phyloP scores from a whole-genome alignment of 257 asterid species.

The Petunia axillaris region DNA sequence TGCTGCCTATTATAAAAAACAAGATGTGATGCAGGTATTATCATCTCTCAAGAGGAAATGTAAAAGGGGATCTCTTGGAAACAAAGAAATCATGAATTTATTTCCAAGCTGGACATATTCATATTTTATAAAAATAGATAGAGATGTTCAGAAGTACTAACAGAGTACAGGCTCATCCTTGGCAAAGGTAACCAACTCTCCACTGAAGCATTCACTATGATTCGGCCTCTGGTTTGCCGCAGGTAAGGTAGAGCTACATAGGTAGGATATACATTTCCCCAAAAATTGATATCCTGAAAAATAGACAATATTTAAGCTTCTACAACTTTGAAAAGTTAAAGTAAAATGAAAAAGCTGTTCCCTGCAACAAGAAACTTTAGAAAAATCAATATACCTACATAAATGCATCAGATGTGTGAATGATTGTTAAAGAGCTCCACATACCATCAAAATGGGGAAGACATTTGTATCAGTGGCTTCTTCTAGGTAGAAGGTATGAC shows the following conservation, averaged over 20 bases:
- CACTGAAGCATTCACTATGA: constrained; percentile 82
- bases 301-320: not conserved
- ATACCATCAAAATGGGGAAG: constrained; percentile 83
- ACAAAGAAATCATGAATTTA: not conserved
- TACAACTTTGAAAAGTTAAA: not conserved
- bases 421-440: not conserved
- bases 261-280: constrained; percentile 97
- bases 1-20: constrained; percentile 59
- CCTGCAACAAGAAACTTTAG: not conserved
- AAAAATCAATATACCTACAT: not conserved
- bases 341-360: not conserved
- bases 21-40: not conserved
- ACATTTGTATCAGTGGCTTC: constrained; percentile 80
- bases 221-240: constrained; percentile 67
- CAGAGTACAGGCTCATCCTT: constrained; percentile 92
- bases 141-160: constrained; percentile 36
- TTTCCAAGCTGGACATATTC: not conserved
- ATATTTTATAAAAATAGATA: not conserved
- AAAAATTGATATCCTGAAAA: constrained; percentile 82
- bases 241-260: constrained; percentile 84
- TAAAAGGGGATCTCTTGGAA: not conserved
- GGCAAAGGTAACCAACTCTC: constrained; percentile 95
- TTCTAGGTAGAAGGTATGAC: constrained; percentile 93
- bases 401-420: not conserved
- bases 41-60: not conserved